Percentiles rank a stretch among this genome's conserved stretches.
These are phyloP conservation scores for Epichloe aotearoae DNA, from an alignment of 2,329 filamentous ascomycete species.

Conservation along the genomic window DNA sequence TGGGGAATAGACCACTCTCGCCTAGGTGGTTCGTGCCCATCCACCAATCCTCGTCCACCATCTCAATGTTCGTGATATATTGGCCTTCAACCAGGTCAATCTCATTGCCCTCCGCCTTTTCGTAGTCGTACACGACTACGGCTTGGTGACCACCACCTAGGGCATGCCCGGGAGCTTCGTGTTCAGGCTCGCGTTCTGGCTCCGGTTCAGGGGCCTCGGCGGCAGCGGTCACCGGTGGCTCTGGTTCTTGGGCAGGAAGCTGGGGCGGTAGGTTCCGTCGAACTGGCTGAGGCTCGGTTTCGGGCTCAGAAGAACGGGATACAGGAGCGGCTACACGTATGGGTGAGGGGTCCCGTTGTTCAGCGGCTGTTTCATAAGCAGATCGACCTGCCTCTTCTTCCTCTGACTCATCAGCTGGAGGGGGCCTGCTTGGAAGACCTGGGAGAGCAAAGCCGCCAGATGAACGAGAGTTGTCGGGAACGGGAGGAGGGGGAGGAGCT, in stretches of 20 bases:
- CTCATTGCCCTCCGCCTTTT: constrained; percentile 95
- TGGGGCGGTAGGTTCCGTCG: constrained; percentile 44
- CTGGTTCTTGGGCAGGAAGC: constrained; percentile 49
- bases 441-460: constrained; percentile 67
- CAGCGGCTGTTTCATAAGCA: constrained; percentile 16
- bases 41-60: constrained; percentile 99
- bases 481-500: constrained; percentile 29
- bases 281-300: constrained; percentile 32
- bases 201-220: constrained; percentile 46
- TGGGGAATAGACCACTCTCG: constrained; percentile 84
- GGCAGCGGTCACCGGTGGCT: constrained; percentile 45
- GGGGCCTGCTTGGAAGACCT: constrained; percentile 53
- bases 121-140: constrained; percentile 84
- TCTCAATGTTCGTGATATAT: constrained; percentile 80
- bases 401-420: constrained; percentile 34
- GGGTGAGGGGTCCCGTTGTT: constrained; percentile 53
- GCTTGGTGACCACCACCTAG: constrained; percentile 52
- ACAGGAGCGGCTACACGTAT: constrained; percentile 81
- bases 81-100: constrained; percentile 83
- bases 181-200: constrained; percentile 24
- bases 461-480: constrained; percentile 53
- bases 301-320: constrained; percentile 44
- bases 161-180: constrained; percentile 15
- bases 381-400: constrained; percentile 41
- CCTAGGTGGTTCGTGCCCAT: constrained; percentile 79